These are phyloP conservation scores for Trichosanthes cucumerina DNA, from an alignment of 306 rosid genomes.

Conservation along the genomic window DNA sequence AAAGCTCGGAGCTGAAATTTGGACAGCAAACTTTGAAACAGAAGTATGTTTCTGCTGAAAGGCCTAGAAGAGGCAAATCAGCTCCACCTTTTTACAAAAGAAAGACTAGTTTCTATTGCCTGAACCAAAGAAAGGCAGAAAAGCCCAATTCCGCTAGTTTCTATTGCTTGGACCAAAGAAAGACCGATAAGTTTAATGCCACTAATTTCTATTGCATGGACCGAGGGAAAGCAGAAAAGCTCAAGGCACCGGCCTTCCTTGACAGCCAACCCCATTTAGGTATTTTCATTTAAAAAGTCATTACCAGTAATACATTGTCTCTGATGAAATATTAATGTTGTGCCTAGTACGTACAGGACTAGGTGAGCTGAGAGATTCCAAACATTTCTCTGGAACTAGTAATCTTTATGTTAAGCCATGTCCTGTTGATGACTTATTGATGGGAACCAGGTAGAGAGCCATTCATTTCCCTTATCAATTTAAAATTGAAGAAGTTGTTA, in stretches of 20 bases:
- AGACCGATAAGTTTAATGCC: conserved; percentile 15
- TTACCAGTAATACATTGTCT: not conserved
- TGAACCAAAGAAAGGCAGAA: conserved; percentile 23
- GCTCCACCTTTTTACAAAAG: conserved; percentile 73
- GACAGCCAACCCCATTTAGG: conserved; percentile 34
- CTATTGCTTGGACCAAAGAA: conserved; percentile 33
- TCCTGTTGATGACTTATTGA: conserved; percentile 24
- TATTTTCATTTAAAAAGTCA: conserved; percentile 18
- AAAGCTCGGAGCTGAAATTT: conserved; percentile 15
- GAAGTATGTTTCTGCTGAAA: conserved; percentile 17
- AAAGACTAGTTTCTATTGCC: conserved; percentile 44
- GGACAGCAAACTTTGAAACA: conserved; percentile 22
- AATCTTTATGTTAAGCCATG: conserved; percentile 10
- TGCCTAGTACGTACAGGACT: conserved; percentile 31
- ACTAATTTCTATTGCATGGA: conserved; percentile 38
- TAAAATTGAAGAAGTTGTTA: not conserved
- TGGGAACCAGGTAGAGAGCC: conserved; percentile 31
- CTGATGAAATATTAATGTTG: conserved; percentile 10
- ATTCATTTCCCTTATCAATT: conserved; percentile 10
- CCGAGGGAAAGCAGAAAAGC: conserved; percentile 17
- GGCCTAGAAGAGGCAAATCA: conserved; percentile 58
- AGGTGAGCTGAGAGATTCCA: conserved; percentile 21
- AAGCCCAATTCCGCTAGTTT: conserved; percentile 26
- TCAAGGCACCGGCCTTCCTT: conserved; percentile 19
- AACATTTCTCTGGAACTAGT: conserved; percentile 18